These are phyloP conservation scores for Eucalyptus sideroxylon DNA, from an alignment of 345 rosid species.

Conservation along the genomic window DNA sequence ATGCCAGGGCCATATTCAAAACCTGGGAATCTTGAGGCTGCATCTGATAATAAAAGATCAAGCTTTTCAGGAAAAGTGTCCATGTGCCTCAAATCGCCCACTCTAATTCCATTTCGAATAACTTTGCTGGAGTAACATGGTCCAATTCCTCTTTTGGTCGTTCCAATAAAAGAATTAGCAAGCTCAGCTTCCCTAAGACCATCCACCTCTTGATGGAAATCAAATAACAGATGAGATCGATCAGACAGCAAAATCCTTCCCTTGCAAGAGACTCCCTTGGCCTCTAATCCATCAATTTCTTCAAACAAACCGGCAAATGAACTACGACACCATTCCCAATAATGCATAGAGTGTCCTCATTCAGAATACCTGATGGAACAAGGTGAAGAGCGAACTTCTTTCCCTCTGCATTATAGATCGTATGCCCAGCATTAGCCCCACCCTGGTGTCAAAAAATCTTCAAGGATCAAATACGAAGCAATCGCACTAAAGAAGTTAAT, in stretches of 20 bases:
- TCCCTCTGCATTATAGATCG: conserved; percentile 89
- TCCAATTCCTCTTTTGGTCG: conserved; percentile 93
- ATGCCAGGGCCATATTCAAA: conserved; percentile 62
- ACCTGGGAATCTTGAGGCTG: conserved; percentile 61
- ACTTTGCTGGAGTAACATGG: conserved; percentile 83
- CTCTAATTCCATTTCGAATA: conserved; percentile 84
- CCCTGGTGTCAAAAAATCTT: conserved; percentile 33
- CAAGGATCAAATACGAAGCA: not conserved
- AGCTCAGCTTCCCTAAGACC: conserved; percentile 90
- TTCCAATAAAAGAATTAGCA: conserved; percentile 79
- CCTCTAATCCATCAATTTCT: conserved; percentile 79
- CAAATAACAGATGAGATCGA: conserved; percentile 81
- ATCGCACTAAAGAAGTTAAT: not conserved
- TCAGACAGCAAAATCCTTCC: conserved; percentile 93
- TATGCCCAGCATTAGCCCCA: conserved; percentile 99
- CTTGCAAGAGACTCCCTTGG: conserved; percentile 70
- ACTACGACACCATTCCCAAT: conserved; percentile 97
- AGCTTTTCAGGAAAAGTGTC: conserved; percentile 89
- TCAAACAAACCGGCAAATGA: conserved; percentile 69
- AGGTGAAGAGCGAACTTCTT: conserved; percentile 95
- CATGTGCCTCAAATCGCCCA: conserved; percentile 88
- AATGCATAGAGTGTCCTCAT: conserved; percentile 76
- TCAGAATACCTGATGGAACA: conserved; percentile 86
- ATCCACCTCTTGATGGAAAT: conserved; percentile 87
- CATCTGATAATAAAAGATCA: conserved; percentile 61